Percentiles rank a stretch among this genome's conserved stretches.
Evolutionary conservation across 371 early-diverging fungal genomes (phyloP).

Genomic region (Saksenaea oblongispora): DNA sequence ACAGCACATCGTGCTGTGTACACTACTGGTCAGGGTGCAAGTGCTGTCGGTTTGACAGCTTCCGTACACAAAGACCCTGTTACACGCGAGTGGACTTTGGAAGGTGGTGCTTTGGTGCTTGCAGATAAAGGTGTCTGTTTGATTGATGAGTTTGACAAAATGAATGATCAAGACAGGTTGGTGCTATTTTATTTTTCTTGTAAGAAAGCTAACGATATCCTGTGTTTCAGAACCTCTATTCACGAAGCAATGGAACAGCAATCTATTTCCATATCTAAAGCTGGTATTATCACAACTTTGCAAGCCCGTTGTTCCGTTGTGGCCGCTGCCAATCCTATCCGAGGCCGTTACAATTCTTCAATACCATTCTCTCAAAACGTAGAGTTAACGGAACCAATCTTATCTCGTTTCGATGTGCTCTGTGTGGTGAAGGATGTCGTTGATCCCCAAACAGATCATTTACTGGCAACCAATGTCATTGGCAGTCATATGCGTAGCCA

Average conservation of each 20-base stretch:
- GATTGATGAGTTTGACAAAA: slow-evolving; percentile 99
- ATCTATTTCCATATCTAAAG: slow-evolving; percentile 97
- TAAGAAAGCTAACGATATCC: not conserved
- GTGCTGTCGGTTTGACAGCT: slow-evolving; percentile 99
- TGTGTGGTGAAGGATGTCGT: slow-evolving; percentile 97
- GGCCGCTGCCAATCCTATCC: slow-evolving; percentile 99
- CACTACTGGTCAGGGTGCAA: slow-evolving; percentile 99
- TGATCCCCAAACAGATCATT: slow-evolving; percentile 87
- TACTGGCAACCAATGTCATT: slow-evolving; percentile 95
- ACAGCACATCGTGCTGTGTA: slow-evolving; percentile 97
- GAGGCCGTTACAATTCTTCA: slow-evolving; percentile 97
- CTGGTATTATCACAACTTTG: slow-evolving; percentile 95
- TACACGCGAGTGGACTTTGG: slow-evolving; percentile 98
- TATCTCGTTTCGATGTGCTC: slow-evolving; percentile 99
- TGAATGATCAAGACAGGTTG: slow-evolving; percentile 93
- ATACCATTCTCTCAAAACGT: slow-evolving; percentile 98
- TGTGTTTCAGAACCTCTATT: slow-evolving; percentile 63
- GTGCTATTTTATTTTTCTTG: not conserved
- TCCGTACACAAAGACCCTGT: slow-evolving; percentile 97
- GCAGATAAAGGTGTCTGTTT: slow-evolving; percentile 98
- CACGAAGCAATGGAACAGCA: slow-evolving; percentile 99
- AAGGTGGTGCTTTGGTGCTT: slow-evolving; percentile 99
- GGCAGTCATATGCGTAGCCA: slow-evolving; percentile 90
- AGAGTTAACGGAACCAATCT: slow-evolving; percentile 98
- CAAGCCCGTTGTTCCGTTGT: slow-evolving; percentile 97